phyloP scores from a whole-genome alignment of 1,139 yeast genomes.

The Hyphopichia fennica region DNA sequence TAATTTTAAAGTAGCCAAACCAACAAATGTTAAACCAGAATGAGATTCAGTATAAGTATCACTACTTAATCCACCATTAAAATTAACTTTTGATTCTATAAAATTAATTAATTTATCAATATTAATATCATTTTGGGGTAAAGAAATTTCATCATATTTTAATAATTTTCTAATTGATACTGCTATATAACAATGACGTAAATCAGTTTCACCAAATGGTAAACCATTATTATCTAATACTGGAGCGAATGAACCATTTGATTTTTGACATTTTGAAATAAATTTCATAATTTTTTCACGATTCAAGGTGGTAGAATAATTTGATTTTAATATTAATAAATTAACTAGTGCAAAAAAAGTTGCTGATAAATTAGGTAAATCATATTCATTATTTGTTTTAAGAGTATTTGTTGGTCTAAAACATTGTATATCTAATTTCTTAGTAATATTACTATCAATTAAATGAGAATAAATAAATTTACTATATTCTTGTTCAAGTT shows the following conservation, averaged over 20 bases:
- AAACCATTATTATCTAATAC: conserved; percentile 26
- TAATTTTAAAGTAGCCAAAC: conserved; percentile 61
- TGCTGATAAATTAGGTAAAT: conserved; percentile 63
- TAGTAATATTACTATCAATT: conserved; percentile 23
- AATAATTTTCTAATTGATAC: conserved; percentile 58
- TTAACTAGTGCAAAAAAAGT: conserved; percentile 65
- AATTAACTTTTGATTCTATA: conserved; percentile 43
- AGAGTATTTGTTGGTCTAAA: conserved; percentile 58
- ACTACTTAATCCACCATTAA: conserved; percentile 66
- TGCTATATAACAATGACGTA: conserved; percentile 77
- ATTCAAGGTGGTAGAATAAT: conserved; percentile 38
- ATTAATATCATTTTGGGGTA: conserved; percentile 41
- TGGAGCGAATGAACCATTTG: conserved; percentile 52
- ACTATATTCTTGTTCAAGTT: conserved; percentile 30
- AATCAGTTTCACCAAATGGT: conserved; percentile 64
- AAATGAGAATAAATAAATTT: conserved; percentile 51
- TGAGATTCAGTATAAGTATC: conserved; percentile 62
- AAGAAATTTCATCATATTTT: conserved; percentile 32
- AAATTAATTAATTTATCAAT: conserved; percentile 34
- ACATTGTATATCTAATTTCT: conserved; percentile 38
- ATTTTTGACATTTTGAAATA: conserved; percentile 53
- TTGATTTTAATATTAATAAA: conserved; percentile 48
- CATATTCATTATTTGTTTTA: conserved; percentile 35
- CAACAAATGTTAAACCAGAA: conserved; percentile 88
- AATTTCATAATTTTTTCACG: conserved; percentile 48